Conservation (phyloP, 345 rosid species). For the Punica granatum region DNA sequence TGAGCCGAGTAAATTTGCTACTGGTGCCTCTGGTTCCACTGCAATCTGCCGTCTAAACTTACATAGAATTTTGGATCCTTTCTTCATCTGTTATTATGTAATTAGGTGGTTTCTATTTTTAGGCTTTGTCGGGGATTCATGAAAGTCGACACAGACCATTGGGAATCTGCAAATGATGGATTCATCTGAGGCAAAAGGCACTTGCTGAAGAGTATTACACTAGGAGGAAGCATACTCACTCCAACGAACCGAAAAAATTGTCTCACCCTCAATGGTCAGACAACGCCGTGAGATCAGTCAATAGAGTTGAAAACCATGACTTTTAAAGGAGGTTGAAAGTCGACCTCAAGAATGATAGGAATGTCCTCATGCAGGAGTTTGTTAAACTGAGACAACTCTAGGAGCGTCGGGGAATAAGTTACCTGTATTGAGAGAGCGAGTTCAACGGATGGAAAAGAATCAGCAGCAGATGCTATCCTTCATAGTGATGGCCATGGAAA, state of each 20-base stretch:
- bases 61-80: neutral
- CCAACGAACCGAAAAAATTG: slow-evolving; percentile 34
- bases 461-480: slow-evolving; percentile 96
- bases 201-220: slow-evolving; percentile 51
- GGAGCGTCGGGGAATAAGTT: slow-evolving; percentile 61
- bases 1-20: neutral
- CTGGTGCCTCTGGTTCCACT: neutral
- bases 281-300: slow-evolving; percentile 22
- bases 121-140: slow-evolving; percentile 66
- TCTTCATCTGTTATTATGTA: neutral
- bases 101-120: neutral
- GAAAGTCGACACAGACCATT: slow-evolving; percentile 74
- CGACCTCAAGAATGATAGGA: slow-evolving; percentile 62
- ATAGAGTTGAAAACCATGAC: slow-evolving; percentile 22
- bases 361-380: slow-evolving; percentile 56
- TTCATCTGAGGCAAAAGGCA: slow-evolving; percentile 68
- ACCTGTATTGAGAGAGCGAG: slow-evolving; percentile 49
- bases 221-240: slow-evolving; percentile 65
- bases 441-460: slow-evolving; percentile 89
- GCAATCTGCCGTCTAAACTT: neutral
- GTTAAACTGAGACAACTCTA: slow-evolving; percentile 65
- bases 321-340: slow-evolving; percentile 82
- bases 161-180: slow-evolving; percentile 88
- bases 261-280: slow-evolving; percentile 17
- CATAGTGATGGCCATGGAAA: slow-evolving; percentile 85